Conservation (phyloP, 2,329 filamentous ascomycete genomes). For the Epichloe sp. region DNA sequence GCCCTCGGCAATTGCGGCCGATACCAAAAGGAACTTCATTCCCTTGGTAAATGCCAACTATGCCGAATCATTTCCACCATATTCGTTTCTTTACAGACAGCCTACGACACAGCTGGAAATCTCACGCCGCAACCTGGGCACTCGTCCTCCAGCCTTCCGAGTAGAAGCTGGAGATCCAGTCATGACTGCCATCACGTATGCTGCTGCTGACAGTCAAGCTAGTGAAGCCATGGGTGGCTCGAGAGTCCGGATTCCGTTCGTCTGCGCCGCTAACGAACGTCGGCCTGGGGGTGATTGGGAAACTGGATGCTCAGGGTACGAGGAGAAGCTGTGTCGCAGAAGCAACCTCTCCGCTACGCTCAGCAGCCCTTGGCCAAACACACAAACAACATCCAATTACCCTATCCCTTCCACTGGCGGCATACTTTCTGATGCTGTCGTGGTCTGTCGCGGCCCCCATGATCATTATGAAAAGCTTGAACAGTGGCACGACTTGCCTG, state of each 20-base stretch:
- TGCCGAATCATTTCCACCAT: constrained; percentile 38
- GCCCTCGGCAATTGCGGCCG: constrained; percentile 52
- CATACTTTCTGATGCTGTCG: constrained; percentile 57
- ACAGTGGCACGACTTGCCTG: constrained; percentile 46
- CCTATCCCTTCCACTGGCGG: constrained; percentile 58
- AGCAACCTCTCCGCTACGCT: constrained; percentile 61
- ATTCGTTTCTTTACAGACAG: constrained; percentile 45
- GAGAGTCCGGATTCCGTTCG: constrained; percentile 43
- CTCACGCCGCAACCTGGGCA: constrained; percentile 20
- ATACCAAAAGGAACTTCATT: constrained; percentile 59
- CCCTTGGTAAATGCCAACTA: constrained; percentile 48
- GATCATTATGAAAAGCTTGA: constrained; percentile 47
- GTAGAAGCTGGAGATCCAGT: constrained; percentile 46
- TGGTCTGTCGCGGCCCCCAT: constrained; percentile 60
- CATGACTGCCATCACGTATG: constrained; percentile 46
- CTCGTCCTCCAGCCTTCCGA: constrained; percentile 31
- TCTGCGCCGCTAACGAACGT: constrained; percentile 66
- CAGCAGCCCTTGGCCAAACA: constrained; percentile 42
- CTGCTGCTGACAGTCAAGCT: constrained; percentile 23
- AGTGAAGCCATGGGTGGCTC: constrained; percentile 19
- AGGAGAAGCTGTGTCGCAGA: constrained; percentile 59
- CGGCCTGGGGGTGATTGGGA: constrained; percentile 73
- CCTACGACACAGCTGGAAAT: constrained; percentile 33
- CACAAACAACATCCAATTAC: constrained; percentile 41
- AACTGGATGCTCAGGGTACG: constrained; percentile 35